Percentiles rank a stretch among this genome's conserved stretches.
Conservation (phyloP, 2,329 filamentous ascomycete genomes). For the Stromatinia cepivora region DNA sequence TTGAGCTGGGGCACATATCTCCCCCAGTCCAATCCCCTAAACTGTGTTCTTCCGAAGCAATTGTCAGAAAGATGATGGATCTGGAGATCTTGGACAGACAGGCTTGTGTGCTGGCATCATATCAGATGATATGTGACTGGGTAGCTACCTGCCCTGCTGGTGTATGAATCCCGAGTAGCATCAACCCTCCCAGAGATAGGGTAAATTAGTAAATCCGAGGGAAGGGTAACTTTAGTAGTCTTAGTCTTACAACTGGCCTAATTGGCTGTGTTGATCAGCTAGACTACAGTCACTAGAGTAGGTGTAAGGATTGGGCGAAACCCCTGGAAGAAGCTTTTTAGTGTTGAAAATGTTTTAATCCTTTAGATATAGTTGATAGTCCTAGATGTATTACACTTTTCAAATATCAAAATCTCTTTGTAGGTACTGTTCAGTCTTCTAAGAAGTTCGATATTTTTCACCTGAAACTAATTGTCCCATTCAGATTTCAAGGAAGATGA, state of each 20-base stretch:
- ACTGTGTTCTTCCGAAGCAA: neutral
- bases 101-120: neutral
- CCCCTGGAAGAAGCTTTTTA: neutral
- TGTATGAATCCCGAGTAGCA: neutral
- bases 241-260: neutral
- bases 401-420: too few relatives aligned
- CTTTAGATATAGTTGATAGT: neutral
- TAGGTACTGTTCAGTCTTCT: neutral
- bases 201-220: neutral
- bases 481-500: neutral
- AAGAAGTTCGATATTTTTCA: neutral
- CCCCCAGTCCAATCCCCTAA: neutral
- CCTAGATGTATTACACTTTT: neutral
- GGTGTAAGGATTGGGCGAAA: neutral
- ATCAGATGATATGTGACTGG: neutral
- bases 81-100: neutral
- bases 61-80: neutral
- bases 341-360: neutral
- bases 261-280: neutral
- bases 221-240: neutral
- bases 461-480: neutral
- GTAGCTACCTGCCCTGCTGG: neutral
- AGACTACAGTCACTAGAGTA: neutral
- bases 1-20: conserved; percentile 11
- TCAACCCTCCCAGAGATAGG: conserved; percentile 3